These are phyloP conservation scores for Colletotrichum orbiculare DNA, from an alignment of 2,329 filamentous ascomycete species.

Conservation along the genomic window DNA sequence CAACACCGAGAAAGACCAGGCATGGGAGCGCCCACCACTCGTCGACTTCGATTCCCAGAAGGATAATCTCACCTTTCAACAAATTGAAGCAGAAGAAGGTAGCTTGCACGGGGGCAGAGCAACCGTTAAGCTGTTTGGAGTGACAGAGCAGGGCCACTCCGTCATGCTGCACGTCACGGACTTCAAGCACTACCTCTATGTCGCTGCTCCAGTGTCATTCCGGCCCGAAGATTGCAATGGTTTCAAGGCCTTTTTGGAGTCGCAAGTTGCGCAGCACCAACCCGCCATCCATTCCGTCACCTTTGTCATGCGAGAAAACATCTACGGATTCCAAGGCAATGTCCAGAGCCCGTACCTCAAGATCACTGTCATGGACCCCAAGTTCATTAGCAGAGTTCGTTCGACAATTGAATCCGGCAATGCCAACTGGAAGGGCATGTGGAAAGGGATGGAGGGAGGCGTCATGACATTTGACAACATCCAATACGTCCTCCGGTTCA, in stretches of 20 bases:
- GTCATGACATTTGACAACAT: slow-evolving; percentile 96
- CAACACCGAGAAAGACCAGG: slow-evolving; percentile 92
- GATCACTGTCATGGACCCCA: slow-evolving; percentile 91
- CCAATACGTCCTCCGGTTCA: slow-evolving; percentile 94
- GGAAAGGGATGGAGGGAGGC: slow-evolving; percentile 76
- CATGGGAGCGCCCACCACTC: slow-evolving; percentile 78
- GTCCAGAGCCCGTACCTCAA: slow-evolving; percentile 92
- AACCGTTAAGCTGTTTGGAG: slow-evolving; percentile 92
- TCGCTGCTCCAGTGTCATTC: slow-evolving; percentile 88
- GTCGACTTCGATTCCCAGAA: slow-evolving; percentile 64
- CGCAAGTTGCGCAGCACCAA: slow-evolving; percentile 78
- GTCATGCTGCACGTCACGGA: slow-evolving; percentile 94
- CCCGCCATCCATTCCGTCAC: slow-evolving; percentile 83
- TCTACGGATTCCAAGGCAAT: slow-evolving; percentile 95
- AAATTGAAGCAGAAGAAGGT: slow-evolving; percentile 95
- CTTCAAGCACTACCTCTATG: slow-evolving; percentile 96
- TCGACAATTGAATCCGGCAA: slow-evolving; percentile 77
- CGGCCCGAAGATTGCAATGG: slow-evolving; percentile 79
- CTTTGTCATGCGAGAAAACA: slow-evolving; percentile 87
- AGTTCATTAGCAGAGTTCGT: slow-evolving; percentile 81
- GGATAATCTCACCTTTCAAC: slow-evolving; percentile 87
- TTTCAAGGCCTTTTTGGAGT: slow-evolving; percentile 85
- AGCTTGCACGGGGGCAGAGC: slow-evolving; percentile 79
- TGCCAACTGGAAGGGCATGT: slow-evolving; percentile 92
- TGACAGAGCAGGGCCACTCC: slow-evolving; percentile 86